phyloP scores from a whole-genome alignment of 495 filamentous ascomycete species.

The Hamigera avellanea region DNA sequence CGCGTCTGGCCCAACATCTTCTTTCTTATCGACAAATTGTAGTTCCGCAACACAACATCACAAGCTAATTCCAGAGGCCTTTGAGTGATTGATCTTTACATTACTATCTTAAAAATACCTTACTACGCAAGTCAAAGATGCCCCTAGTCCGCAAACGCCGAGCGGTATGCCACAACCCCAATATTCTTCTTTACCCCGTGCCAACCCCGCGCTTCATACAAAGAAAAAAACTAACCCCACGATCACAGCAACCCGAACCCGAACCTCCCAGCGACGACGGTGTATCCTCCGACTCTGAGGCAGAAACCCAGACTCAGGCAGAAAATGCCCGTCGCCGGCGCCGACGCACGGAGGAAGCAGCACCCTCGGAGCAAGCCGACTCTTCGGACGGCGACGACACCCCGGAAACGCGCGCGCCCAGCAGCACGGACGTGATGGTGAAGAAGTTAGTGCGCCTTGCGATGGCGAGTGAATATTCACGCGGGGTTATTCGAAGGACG shows the following conservation, averaged over 20 bases:
- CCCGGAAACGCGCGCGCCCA: slow-evolving; percentile 15
- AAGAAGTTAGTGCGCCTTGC: slow-evolving; percentile 91
- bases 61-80: too few species aligned
- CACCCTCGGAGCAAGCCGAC: background rate
- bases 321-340: slow-evolving; percentile 5
- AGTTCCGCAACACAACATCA: too few species aligned
- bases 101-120: too few species aligned
- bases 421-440: slow-evolving; percentile 52
- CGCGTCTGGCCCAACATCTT: slow-evolving; percentile 4
- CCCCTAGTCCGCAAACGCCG: slow-evolving; percentile 25
- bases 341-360: slow-evolving; percentile 6
- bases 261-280: background rate
- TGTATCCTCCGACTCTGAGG: slow-evolving; percentile 3
- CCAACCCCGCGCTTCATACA: background rate
- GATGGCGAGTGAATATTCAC: slow-evolving; percentile 76
- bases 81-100: too few species aligned
- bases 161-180: slow-evolving; percentile 15
- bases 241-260: background rate
- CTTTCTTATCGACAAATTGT: too few species aligned
- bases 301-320: background rate
- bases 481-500: slow-evolving; percentile 60
- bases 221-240: background rate
- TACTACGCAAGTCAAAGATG: slow-evolving; percentile 12
- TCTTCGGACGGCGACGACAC: slow-evolving; percentile 5
- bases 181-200: background rate